Base-by-base conservation (phyloP, 495 filamentous ascomycete genomes). In the Penicillium macrosclerotiorum region DNA sequence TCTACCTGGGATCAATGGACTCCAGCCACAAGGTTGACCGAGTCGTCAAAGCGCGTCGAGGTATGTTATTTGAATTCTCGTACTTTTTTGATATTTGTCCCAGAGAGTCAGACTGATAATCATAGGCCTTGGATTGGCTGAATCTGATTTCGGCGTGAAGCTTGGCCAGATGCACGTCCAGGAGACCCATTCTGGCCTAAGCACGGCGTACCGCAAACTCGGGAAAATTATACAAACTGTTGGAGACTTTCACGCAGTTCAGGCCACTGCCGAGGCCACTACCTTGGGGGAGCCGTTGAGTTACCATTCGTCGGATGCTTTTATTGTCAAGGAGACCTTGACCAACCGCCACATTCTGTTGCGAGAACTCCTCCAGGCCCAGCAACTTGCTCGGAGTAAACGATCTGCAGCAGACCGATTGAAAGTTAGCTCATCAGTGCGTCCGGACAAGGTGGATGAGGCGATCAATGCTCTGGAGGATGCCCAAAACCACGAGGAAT, bases 341-440 rank as follows among this genome's bases (percentile, higher is more conserved):
- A 99, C 94, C 14, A 99, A 99, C 70, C 85, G 94, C 3, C 94
- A 99, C 65, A 95, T 99, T 59, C 78, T 99, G n/a, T 85, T 96
- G 24, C 89, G 94, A 36, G 94, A 99, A 51, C 79, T 96, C 33
- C 63, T 95, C 19, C 85, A 93, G 64, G 91, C 93, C 3, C 87
- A 95, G 59, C 86, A 92, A 60, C 70, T 69, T 31, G 86, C 90
- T 6, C 80, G 84, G 30, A 87, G 78, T 64, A 90, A 89, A 59
- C 79, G 87, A 17, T 77, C 82, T 47, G 90, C 91, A 0, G 89
- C 90, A 8, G 90, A 96, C 62, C 83, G 92, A 12, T 76, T 99
- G 51, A 95, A 92, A 62, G 78, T 86, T 5, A 85, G 79, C 60
- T 83, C 85, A 30, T 89, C 81, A 27, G 89, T 97, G 16, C 84